Evolutionary conservation across 2,329 filamentous ascomycete species (phyloP), one percentile per base, ranked within the genome.

Genomic region (Pestalotiopsis sp.): DNA sequence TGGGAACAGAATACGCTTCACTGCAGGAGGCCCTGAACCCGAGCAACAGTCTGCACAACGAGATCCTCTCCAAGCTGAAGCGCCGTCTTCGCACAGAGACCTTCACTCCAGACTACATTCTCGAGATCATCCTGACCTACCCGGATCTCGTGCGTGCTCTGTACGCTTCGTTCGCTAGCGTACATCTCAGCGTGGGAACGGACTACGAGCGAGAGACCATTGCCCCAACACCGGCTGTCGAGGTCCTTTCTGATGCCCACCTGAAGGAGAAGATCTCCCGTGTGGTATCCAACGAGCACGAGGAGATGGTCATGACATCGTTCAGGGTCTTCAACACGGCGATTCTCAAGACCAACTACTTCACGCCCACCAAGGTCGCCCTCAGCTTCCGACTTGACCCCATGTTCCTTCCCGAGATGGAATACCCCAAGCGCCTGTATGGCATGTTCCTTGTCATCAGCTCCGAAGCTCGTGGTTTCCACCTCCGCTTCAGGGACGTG

Each of bases 391-490:
- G 96, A 66, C 84, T 99, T 70, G 92, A 98, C 77, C 93, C 94
- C 6, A 86, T 83, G 55, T 99, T 99, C 87, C 85, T 99, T 48
- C 96, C 96, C 4, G 87, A 91, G 69, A 90, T 94, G 65, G 96
- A 99, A 81, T 99, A 99, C 80, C 93, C 96, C 58, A 93, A 95
- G 79, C 93, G 91, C 6, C 86, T 99, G 9, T 99, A 96, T 75
- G 96, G 96, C 71, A 99, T 99, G 96, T 99, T 99, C 86, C 86
- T 99, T 64, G 93, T 99, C 72, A 98, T 99, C 80, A 94, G 94
- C 75, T 95, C 96, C 11, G 96, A 99, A 81, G 97, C 97, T 76
- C 91, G 96, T 71, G 96, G 96, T 44, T 99, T 99, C 86, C 96
- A 99, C 80, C 88, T 99, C 17, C 93, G 96, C 57, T 99, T 99